Percentiles rank a stretch among this genome's conserved stretches.
These are phyloP conservation scores for Tranzscheliella williamsii DNA, from an alignment of 1,284 basidiomycete species.

Conservation along the genomic window DNA sequence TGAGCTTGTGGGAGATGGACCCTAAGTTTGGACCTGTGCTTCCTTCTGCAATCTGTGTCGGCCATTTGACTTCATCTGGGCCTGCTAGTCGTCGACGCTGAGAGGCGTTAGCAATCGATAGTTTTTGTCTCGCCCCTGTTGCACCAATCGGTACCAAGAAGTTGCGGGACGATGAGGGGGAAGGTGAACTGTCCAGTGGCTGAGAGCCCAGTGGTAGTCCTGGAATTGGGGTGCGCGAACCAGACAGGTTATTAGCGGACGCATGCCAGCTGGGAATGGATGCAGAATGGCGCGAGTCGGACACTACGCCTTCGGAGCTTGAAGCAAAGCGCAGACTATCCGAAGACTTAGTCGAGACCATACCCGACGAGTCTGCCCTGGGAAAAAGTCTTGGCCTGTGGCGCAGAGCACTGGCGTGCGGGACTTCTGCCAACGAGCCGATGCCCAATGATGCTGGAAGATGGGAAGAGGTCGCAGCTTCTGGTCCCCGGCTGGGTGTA, in stretches of 20 bases:
- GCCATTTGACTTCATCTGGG: constrained; percentile 22
- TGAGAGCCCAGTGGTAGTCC: constrained; percentile 8
- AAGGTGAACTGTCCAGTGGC: constrained; percentile 7
- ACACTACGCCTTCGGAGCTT: neutral
- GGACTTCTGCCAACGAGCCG: constrained; percentile 1
- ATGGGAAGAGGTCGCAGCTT: constrained; percentile 3
- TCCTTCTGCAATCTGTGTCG: neutral
- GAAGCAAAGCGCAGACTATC: constrained; percentile 10
- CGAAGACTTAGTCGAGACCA: constrained; percentile 2
- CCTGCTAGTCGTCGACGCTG: constrained; percentile 31
- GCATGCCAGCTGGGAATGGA: neutral
- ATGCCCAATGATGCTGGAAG: constrained; percentile 31
- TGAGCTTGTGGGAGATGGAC: too few relatives aligned
- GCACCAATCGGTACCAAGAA: constrained; percentile 53
- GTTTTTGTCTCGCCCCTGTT: constrained; percentile 52
- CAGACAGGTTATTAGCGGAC: neutral
- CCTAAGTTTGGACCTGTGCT: neutral
- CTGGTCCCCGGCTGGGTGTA: too few relatives aligned
- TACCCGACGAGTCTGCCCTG: constrained; percentile 6
- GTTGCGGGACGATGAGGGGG: constrained; percentile 29
- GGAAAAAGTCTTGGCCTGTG: constrained; percentile 16
- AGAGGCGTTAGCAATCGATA: constrained; percentile 44
- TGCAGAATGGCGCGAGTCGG: neutral
- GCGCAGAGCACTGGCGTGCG: constrained; percentile 4
- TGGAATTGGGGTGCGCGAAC: neutral